Conservation (phyloP, 208 protist species). For the Wallacemonas sp. region DNA sequence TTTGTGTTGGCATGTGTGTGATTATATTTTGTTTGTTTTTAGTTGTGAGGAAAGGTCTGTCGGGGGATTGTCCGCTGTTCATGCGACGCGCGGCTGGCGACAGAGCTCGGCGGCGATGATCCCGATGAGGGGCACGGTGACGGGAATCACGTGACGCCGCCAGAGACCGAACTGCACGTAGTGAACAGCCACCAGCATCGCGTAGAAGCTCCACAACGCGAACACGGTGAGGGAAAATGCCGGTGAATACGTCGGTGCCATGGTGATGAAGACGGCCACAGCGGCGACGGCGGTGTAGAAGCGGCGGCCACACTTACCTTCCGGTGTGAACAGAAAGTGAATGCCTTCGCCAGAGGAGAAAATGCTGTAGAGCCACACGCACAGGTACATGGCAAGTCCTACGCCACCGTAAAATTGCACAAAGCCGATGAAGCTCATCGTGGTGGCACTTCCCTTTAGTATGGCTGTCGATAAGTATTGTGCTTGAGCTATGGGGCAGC, state of each 20-base stretch:
- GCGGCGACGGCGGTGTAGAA: slow-evolving; percentile 6
- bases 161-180: slow-evolving; percentile 72
- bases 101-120: slow-evolving; percentile 32
- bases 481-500: too few species aligned
- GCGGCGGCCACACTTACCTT: slow-evolving; percentile 2
- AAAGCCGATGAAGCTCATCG: background rate
- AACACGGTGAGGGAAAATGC: slow-evolving; percentile 44
- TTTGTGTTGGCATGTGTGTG: background rate
- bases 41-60: background rate
- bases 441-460: background rate
- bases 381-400: slow-evolving; percentile 21
- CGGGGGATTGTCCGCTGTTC: too few species aligned
- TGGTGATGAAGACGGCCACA: background rate
- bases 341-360: slow-evolving; percentile 82
- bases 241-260: background rate
- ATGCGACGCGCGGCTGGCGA: background rate
- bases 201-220: slow-evolving; percentile 73
- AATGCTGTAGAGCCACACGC: slow-evolving; percentile 89
- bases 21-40: background rate
- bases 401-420: slow-evolving; percentile 3
- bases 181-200: slow-evolving; percentile 73
- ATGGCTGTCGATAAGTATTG: background rate
- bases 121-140: slow-evolving; percentile 48
- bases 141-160: slow-evolving; percentile 69
- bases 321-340: slow-evolving; percentile 24